Base-by-base conservation (phyloP, 176 grass and related monocot species). In the Phragmites australis region DNA sequence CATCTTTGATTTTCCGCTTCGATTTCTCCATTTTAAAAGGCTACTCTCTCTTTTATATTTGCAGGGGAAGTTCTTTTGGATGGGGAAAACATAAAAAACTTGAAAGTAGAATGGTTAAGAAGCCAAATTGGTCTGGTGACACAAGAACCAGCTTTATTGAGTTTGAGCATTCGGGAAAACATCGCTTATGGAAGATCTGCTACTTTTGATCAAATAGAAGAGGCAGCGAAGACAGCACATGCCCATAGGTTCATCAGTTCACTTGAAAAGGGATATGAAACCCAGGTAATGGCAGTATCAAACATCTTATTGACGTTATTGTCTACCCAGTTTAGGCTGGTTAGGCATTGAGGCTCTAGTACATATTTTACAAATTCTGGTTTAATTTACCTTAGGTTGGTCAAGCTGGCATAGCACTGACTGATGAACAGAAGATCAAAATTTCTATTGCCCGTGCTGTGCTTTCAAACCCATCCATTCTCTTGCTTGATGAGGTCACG, bases 111-210 rank as follows among this genome's bases (percentile, higher is more conserved):
- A 89, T 99, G 96, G 96, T 86, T 99, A 82, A 93, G 96, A 86
- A 95, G 93, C 90, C 96, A 99, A 90, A 99, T 99, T 87, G 96
- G 96, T 72, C 81, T 99, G 78, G 96, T 99, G 46, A 99, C 96
- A 11, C 96, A 99, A 66, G 96, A 95, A 75, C 96, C 96, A 42
- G 96, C 96, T 88, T 89, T 99, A 54, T 82, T 99, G 76, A 93
- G 96, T 83, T 87, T 99, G 76, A 99, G 96, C 72, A 95, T 99
- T 79, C 90, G 80, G 44, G 96, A 99, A 84, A 99, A 99, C 74
- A 99, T 99, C 86, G 90, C 96, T 25, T 99, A 99, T 52, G 96
- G 96, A 85, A 88, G 96, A 89, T 84, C 89, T 71, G 90, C 90
- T 81, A 95, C 90, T 71, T 91, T 90, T 83, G 96, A 95, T 87